These are phyloP conservation scores for Ophiostoma novo-ulmi DNA, from an alignment of 2,329 filamentous ascomycete species.

Conservation along the genomic window DNA sequence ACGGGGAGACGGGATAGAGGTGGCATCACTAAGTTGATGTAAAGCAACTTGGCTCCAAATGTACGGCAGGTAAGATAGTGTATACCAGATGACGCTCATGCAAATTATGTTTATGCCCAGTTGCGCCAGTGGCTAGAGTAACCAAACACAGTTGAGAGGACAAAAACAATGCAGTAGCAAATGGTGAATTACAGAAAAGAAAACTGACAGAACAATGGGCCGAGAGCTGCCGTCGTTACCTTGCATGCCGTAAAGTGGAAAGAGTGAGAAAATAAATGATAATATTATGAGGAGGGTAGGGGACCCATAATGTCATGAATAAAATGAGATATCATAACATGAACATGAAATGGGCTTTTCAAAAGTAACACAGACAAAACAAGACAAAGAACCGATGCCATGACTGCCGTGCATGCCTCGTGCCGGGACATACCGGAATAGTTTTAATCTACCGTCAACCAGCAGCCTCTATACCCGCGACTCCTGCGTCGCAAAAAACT, in stretches of 20 bases:
- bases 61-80: background rate
- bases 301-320: background rate
- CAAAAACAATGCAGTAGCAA: background rate
- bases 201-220: background rate
- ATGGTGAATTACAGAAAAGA: background rate
- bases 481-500: conserved; percentile 49
- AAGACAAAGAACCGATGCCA: background rate
- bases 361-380: background rate
- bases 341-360: background rate
- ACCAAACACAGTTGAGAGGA: too few relatives aligned
- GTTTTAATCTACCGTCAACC: background rate
- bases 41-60: background rate
- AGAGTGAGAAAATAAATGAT: background rate
- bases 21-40: background rate
- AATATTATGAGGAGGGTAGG: conserved; percentile 3
- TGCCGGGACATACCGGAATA: background rate
- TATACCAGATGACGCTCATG: background rate
- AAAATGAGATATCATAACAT: background rate
- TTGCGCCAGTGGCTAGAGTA: too few relatives aligned
- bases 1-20: background rate
- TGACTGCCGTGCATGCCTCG: background rate
- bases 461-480: conserved; percentile 4
- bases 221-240: background rate
- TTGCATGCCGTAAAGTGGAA: background rate
- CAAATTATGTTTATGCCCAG: background rate